phyloP scores from a whole-genome alignment of 2,329 filamentous ascomycete genomes.

The Cercospora zeae-maydis region DNA sequence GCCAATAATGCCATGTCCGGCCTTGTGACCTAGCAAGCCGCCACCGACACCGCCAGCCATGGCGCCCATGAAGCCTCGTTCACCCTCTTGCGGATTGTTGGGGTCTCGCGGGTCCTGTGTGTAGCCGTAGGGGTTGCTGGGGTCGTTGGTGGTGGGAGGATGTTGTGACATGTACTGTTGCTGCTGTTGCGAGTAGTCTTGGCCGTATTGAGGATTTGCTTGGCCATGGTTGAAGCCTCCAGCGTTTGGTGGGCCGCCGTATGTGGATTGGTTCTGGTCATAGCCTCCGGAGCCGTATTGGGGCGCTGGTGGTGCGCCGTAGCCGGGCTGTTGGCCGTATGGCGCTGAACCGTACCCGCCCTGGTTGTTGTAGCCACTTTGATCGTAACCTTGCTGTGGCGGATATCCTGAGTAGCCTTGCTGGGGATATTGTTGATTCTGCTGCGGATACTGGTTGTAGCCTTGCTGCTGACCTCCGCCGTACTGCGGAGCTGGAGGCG shows the following conservation, averaged over 20 bases:
- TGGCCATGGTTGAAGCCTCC: slow-evolving; percentile 31
- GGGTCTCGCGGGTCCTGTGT: slow-evolving; percentile 37
- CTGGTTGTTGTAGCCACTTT: slow-evolving; percentile 24
- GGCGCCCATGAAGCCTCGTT: slow-evolving; percentile 57
- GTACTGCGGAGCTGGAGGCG: slow-evolving; percentile 6
- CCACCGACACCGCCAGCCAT: slow-evolving; percentile 57
- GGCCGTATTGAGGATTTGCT: slow-evolving; percentile 26
- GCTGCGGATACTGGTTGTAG: slow-evolving; percentile 25
- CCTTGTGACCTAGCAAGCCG: slow-evolving; percentile 54
- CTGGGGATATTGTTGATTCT: slow-evolving; percentile 16
- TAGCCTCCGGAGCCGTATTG: slow-evolving; percentile 25
- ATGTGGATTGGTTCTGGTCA: slow-evolving; percentile 16
- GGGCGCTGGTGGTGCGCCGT: slow-evolving; percentile 24
- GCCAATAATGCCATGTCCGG: slow-evolving; percentile 54
- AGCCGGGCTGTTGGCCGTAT: slow-evolving; percentile 25
- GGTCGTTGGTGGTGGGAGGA: slow-evolving; percentile 32
- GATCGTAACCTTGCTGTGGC: slow-evolving; percentile 24
- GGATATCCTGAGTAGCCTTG: slow-evolving; percentile 26
- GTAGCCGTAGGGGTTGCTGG: slow-evolving; percentile 39
- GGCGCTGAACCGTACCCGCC: slow-evolving; percentile 24
- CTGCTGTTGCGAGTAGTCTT: slow-evolving; percentile 17
- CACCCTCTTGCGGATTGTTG: slow-evolving; percentile 49
- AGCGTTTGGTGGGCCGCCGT: slow-evolving; percentile 26
- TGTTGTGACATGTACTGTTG: slow-evolving; percentile 24
- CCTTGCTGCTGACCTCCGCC: slow-evolving; percentile 30